Conservation (phyloP, 495 filamentous ascomycete genomes). For the Penicillium diatomitis region DNA sequence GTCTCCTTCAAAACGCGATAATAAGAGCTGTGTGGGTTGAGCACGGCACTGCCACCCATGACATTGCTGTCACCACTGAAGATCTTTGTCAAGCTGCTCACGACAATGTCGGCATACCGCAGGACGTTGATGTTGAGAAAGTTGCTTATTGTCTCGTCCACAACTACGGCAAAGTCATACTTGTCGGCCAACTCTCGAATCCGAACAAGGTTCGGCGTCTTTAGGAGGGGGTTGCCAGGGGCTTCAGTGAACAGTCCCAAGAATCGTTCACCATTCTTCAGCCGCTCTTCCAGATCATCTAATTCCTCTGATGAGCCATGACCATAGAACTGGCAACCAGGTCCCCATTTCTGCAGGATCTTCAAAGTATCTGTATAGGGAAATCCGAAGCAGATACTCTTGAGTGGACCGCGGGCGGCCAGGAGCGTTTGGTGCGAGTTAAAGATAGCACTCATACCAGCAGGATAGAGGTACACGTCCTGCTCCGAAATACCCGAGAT, state of each 20-base stretch:
- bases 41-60: slow-evolving; percentile 83
- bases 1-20: slow-evolving; percentile 59
- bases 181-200: slow-evolving; percentile 72
- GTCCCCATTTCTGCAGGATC: slow-evolving; percentile 87
- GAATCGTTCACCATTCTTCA: slow-evolving; percentile 65
- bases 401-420: slow-evolving; percentile 32
- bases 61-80: slow-evolving; percentile 97
- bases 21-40: slow-evolving; percentile 71
- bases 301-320: slow-evolving; percentile 72
- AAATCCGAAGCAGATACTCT: slow-evolving; percentile 52
- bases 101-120: slow-evolving; percentile 79
- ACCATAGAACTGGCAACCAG: slow-evolving; percentile 86
- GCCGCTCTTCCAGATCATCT: slow-evolving; percentile 69
- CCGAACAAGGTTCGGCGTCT: slow-evolving; percentile 70
- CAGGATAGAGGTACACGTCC: slow-evolving; percentile 81
- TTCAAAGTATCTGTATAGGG: slow-evolving; percentile 96
- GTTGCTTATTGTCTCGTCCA: slow-evolving; percentile 95
- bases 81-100: slow-evolving; percentile 90
- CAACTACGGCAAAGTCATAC: slow-evolving; percentile 82
- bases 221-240: slow-evolving; percentile 83
- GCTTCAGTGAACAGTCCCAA: slow-evolving; percentile 91
- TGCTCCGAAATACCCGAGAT: slow-evolving; percentile 70
- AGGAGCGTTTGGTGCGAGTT: slow-evolving; percentile 70
- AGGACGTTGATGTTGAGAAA: slow-evolving; percentile 93
- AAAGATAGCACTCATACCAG: slow-evolving; percentile 93